Base-by-base conservation (phyloP, 2,329 filamentous ascomycete genomes). In the Microcyclosporella mali region DNA sequence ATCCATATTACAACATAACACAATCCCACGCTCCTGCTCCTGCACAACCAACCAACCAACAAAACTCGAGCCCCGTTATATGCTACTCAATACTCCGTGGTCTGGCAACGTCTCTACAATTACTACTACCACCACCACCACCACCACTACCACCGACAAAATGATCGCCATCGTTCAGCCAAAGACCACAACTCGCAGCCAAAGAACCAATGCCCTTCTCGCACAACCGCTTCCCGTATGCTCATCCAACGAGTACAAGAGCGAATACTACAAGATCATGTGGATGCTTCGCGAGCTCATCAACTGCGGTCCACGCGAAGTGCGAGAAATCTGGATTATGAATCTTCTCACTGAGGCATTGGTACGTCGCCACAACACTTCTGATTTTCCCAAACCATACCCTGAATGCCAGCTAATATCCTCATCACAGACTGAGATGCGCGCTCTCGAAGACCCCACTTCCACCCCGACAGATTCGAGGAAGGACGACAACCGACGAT, bases 221-320 rank as follows among this genome's bases (percentile, higher is more conserved):
- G 30, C 44, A 14, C 37, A 27, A 18, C 46, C 42, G 21, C 21
- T 50, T 8, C 50, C 50, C 6, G n/a, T 43, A 17, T 52, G 50
- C 35, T 43, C 50, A 39, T 52, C 50, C 14, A 37, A 31, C 28
- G 50, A 52, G 15, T 52, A 40, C 41, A 45, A 43, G n/a, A 39
- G 43, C 40, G 50, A 52, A 37, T 47, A 52, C 40, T 52, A 46
- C 46, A 41, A 46, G 14, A 46, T 52, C 37, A 36, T 46, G 19
- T 40, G 41, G 33, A 52, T 49, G 50, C 45, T 52, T 6, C 46
- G 50, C 8, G 46, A 50, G 12, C 40, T 52, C 18, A 34, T 49
- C 33, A 40, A 46, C 14, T 42, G 41, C 29, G 41, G 45, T 31
- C 45, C 46, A 14, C 45, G 47, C 4, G 44, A 43, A 21, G 46